These are phyloP conservation scores for Mycena latifolia DNA, from an alignment of 768 basidiomycete species.

Conservation along the genomic window DNA sequence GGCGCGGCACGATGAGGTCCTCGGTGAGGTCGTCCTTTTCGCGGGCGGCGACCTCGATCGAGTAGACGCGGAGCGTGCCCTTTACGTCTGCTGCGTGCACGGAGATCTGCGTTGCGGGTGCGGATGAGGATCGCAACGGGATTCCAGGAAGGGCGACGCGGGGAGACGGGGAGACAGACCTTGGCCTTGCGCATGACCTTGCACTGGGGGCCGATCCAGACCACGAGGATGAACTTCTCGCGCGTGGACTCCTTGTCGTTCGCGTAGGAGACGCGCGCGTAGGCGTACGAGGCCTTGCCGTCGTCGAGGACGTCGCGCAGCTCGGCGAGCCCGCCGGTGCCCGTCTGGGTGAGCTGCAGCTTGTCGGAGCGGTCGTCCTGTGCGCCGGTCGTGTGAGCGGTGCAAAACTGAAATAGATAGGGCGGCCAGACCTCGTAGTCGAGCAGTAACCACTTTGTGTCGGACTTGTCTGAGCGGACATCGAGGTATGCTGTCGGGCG, in stretches of 20 bases:
- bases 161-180: conserved; percentile 58
- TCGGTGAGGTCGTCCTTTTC: conserved; percentile 89
- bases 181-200: conserved; percentile 95
- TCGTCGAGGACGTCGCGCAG: conserved; percentile 79
- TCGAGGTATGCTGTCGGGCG: conserved; percentile 80
- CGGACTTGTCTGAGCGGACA: conserved; percentile 86
- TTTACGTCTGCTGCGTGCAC: conserved; percentile 94
- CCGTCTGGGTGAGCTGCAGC: conserved; percentile 81
- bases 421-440: conserved; percentile 75
- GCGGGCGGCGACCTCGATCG: conserved; percentile 89
- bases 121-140: conserved; percentile 45
- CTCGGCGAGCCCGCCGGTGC: conserved; percentile 84
- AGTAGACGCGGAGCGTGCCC: conserved; percentile 78
- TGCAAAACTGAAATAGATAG: not conserved
- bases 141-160: conserved; percentile 10
- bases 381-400: conserved; percentile 29
- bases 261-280: conserved; percentile 85
- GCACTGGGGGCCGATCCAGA: conserved; percentile 86
- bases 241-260: conserved; percentile 90
- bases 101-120: conserved; percentile 72
- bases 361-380: conserved; percentile 85
- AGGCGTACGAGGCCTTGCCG: conserved; percentile 84
- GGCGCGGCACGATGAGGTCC: conserved; percentile 83
- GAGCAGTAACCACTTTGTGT: conserved; percentile 91
- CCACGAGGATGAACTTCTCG: conserved; percentile 90